Evolutionary conservation across 345 rosid genomes (phyloP).

Genomic region (Sisymbrium irio): DNA sequence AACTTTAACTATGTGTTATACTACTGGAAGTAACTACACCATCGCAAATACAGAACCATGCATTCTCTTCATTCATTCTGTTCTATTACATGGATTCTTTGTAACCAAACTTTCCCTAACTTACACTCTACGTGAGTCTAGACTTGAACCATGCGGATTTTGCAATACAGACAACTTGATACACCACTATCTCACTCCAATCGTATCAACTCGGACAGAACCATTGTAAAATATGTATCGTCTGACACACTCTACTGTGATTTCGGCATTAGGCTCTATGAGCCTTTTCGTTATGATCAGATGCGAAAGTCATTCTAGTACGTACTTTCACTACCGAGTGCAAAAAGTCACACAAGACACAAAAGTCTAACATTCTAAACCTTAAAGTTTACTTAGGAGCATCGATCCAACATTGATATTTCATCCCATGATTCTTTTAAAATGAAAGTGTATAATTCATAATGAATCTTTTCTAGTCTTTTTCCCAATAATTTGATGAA

Average conservation of each 20-base stretch:
- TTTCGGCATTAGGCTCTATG: not conserved
- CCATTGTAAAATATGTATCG: not conserved
- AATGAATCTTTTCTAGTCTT: too few relatives aligned
- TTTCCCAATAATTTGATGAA: too few relatives aligned
- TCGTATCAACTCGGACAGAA: not conserved
- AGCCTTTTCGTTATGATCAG: too few relatives aligned
- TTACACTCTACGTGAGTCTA: not conserved
- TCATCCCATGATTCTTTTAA: not conserved
- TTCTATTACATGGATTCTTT: not conserved
- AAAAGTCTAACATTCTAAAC: not conserved
- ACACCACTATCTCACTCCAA: not conserved
- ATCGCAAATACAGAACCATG: too few relatives aligned
- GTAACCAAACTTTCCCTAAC: not conserved
- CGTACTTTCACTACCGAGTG: too few relatives aligned
- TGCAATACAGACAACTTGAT: not conserved
- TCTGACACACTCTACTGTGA: not conserved
- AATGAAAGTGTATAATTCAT: too few relatives aligned
- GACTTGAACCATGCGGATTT: not conserved
- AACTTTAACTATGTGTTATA: too few relatives aligned
- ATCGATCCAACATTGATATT: not conserved
- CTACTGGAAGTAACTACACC: not conserved
- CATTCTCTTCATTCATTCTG: not conserved
- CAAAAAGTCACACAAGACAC: not conserved
- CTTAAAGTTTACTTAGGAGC: not conserved
- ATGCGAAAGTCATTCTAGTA: too few relatives aligned